These are phyloP conservation scores for Penicillium antarcticum DNA, from an alignment of 495 filamentous ascomycete genomes.

Conservation along the genomic window DNA sequence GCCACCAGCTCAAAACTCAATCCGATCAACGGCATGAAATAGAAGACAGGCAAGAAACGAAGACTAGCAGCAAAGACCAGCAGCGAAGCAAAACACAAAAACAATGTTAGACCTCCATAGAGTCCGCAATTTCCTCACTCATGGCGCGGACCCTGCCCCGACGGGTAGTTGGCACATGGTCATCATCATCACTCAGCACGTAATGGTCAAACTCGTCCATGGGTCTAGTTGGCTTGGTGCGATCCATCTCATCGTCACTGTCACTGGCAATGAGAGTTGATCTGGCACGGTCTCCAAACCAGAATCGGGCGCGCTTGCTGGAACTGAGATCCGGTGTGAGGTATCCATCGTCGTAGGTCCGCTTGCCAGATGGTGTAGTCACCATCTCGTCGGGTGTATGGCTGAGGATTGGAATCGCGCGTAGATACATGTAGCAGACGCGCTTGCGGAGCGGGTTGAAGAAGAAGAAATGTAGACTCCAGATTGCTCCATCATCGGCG, in stretches of 20 bases:
- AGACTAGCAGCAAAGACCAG: conserved; percentile 2
- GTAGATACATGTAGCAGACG: conserved; percentile 91
- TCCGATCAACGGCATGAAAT: conserved; percentile 19
- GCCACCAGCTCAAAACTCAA: conserved; percentile 21
- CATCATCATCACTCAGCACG: conserved; percentile 44
- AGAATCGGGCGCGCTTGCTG: conserved; percentile 76
- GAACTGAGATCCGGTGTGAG: conserved; percentile 52
- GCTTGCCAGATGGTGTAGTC: conserved; percentile 42
- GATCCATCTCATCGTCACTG: conserved; percentile 48
- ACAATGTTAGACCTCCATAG: conserved; percentile 58
- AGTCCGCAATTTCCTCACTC: conserved; percentile 69
- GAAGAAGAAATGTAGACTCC: conserved; percentile 95
- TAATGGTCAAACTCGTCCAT: conserved; percentile 43
- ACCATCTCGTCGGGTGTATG: conserved; percentile 52
- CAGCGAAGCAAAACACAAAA: background rate
- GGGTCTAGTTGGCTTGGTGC: conserved; percentile 10
- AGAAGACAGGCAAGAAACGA: conserved; percentile 9
- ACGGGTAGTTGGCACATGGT: conserved; percentile 30
- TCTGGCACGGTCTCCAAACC: conserved; percentile 66
- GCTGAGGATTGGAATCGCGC: conserved; percentile 78
- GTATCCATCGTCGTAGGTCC: conserved; percentile 47
- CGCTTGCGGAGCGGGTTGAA: conserved; percentile 91
- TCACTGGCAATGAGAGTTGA: conserved; percentile 30
- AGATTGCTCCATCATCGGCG: conserved; percentile 86
- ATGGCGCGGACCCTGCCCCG: conserved; percentile 60